These are phyloP conservation scores for Lentinula novae-zelandiae DNA, from an alignment of 1,284 basidiomycete genomes.

Conservation along the genomic window DNA sequence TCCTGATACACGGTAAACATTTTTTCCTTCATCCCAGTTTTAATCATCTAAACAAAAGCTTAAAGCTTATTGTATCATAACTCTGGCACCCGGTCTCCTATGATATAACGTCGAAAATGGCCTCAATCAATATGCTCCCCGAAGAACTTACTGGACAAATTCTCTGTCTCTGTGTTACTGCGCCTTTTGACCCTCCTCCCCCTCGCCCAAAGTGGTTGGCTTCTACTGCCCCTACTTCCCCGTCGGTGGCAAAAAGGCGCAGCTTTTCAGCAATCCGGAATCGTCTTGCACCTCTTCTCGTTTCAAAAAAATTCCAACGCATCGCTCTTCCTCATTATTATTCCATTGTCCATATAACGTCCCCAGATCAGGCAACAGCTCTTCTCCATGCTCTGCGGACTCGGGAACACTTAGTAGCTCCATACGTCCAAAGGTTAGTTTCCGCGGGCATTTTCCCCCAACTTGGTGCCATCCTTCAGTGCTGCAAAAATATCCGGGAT, in stretches of 20 bases:
- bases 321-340: constrained; percentile 53
- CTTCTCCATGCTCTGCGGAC: constrained; percentile 34
- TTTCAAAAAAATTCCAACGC: constrained; percentile 44
- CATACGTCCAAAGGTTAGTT: constrained; percentile 35
- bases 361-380: constrained; percentile 32
- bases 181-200: neutral
- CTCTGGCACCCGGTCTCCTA: no score
- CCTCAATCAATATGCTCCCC: neutral
- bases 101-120: neutral
- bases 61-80: no score
- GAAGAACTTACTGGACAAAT: constrained; percentile 10
- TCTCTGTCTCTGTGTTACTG: constrained; percentile 6
- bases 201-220: constrained; percentile 8
- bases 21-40: no score
- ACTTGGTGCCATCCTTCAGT: neutral
- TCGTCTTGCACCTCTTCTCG: constrained; percentile 40
- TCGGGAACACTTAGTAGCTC: constrained; percentile 28
- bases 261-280: constrained; percentile 1
- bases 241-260: neutral
- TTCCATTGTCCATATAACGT: constrained; percentile 39
- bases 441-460: constrained; percentile 29
- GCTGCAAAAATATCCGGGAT: constrained; percentile 21
- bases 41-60: no score
- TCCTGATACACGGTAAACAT: no score
- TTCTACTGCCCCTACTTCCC: neutral